Evolutionary conservation across 1,284 basidiomycete genomes (phyloP).

Genomic region (Austropuccinia psidii): DNA sequence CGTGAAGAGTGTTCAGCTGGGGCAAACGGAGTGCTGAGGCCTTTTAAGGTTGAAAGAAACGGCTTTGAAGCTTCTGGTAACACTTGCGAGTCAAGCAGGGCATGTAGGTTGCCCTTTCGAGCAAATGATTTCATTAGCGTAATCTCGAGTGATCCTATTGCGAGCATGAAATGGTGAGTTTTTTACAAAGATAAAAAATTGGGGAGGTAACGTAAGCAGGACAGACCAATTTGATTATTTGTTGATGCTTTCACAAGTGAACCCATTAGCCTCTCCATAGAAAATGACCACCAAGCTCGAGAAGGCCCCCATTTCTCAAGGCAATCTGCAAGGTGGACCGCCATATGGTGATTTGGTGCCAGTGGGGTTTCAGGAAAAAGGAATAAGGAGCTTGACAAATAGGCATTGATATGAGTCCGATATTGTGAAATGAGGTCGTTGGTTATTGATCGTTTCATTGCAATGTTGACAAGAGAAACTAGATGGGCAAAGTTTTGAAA

Average conservation of each 20-base stretch:
- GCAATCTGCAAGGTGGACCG: slow-evolving; percentile 10
- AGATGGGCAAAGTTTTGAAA: slow-evolving; percentile 30
- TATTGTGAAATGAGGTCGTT: background rate
- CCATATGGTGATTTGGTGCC: slow-evolving; percentile 30
- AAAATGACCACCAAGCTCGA: slow-evolving; percentile 28
- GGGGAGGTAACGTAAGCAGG: background rate
- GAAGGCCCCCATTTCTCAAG: slow-evolving; percentile 7
- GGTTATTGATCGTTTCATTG: slow-evolving; percentile 4
- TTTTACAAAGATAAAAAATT: background rate
- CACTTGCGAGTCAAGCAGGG: background rate
- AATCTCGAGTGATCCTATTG: slow-evolving; percentile 15
- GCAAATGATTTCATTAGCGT: background rate
- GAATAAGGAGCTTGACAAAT: slow-evolving; percentile 8
- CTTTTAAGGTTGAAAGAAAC: background rate
- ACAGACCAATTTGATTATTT: slow-evolving; percentile 9
- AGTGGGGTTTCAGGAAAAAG: background rate
- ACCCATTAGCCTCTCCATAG: slow-evolving; percentile 20
- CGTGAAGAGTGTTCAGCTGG: too few species aligned
- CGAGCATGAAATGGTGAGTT: background rate
- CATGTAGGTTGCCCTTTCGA: background rate
- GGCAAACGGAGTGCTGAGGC: background rate
- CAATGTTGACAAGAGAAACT: slow-evolving; percentile 12
- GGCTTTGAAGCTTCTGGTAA: background rate
- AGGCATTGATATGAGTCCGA: background rate
- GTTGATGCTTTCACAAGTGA: background rate